Base-by-base conservation (phyloP, 371 early-diverging fungal species). In the Funneliformis caledonium region DNA sequence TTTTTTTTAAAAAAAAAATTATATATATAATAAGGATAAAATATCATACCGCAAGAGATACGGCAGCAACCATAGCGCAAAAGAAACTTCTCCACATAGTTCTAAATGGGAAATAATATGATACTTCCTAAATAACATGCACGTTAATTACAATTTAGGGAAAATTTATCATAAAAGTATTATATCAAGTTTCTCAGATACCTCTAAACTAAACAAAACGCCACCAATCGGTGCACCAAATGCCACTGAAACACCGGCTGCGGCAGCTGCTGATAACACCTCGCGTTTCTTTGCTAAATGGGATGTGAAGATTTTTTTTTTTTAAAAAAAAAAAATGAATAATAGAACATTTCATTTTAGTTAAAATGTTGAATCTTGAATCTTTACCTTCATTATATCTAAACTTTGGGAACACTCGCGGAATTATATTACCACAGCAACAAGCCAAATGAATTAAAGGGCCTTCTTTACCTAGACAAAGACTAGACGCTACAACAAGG, bases 181-280 rank as follows among this genome's bases (percentile, higher is more conserved):
- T 69, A 19, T n/a, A 16, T 68, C 43, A 42, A 69, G 52, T 16
- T 69, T 9, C 50, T 69, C 22, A 47, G 48, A 12, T 76, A 83
- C 83, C 80, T 96, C 96, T 43, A 96, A 87, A 43, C 91, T 88
- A 80, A 95, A 96, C 76, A 96, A 85, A 6, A 96, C 95, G 4
- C 96, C 96, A 65, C 96, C 96, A 76, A 96, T 94, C 0, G 96
- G 96, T 0, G 95, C 91, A 26, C 96, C 96, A 84, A 96, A 96
- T 2, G 92, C 92, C 50, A 94, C 94, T 26, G 93, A 90, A 45
- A 96, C 91, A 43, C 96, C 96, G 0, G 96, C 96, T 0, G 96
- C 94, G 0, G 93, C 87, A 0, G 95, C 92, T 6, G 95, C 96
- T 6, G 94, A 94, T 33, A 96, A 83, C 26, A 96, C 91, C 84